Evolutionary conservation across 2,329 filamentous ascomycete genomes (phyloP).

Genomic region (Microdochium trichocladiopsis): DNA sequence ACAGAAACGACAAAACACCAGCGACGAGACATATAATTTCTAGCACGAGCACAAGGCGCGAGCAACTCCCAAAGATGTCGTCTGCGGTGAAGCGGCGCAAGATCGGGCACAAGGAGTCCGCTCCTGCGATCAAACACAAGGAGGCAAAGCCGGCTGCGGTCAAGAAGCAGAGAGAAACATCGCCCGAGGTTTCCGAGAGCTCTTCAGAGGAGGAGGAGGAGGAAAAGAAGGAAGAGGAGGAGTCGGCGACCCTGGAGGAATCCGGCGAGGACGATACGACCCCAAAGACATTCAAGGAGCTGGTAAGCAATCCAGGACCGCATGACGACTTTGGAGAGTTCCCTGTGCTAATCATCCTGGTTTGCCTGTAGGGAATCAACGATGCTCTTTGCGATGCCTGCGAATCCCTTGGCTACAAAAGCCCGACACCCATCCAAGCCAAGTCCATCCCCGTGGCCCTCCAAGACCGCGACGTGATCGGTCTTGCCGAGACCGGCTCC

Average conservation of each 20-base stretch:
- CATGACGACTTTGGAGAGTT: not conserved
- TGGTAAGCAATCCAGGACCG: slow-evolving; percentile 31
- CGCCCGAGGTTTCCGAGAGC: not conserved
- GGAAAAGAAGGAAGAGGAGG: slow-evolving; percentile 1
- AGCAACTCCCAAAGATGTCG: not conserved
- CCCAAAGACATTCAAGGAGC: slow-evolving; percentile 59
- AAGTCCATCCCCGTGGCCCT: slow-evolving; percentile 79
- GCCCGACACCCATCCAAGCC: slow-evolving; percentile 82
- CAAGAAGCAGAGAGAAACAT: slow-evolving; percentile 3
- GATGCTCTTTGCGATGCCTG: slow-evolving; percentile 88
- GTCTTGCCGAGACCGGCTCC: slow-evolving; percentile 87
- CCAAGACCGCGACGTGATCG: slow-evolving; percentile 79
- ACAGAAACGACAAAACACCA: not conserved
- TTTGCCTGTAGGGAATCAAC: slow-evolving; percentile 59
- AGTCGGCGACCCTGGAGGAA: slow-evolving; percentile 13
- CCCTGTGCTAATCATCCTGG: slow-evolving; percentile 4
- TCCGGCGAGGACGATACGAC: slow-evolving; percentile 11
- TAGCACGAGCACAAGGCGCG: too few species aligned
- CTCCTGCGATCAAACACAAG: not conserved
- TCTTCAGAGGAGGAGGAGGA: not conserved
- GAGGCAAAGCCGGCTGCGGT: not conserved
- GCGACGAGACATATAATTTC: not conserved
- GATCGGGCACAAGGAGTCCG: not conserved
- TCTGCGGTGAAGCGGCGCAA: not conserved
- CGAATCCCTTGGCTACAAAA: slow-evolving; percentile 70